Conservation (phyloP, 1,284 basidiomycete species). For the Cutaneotrichosporon arboriforme region DNA sequence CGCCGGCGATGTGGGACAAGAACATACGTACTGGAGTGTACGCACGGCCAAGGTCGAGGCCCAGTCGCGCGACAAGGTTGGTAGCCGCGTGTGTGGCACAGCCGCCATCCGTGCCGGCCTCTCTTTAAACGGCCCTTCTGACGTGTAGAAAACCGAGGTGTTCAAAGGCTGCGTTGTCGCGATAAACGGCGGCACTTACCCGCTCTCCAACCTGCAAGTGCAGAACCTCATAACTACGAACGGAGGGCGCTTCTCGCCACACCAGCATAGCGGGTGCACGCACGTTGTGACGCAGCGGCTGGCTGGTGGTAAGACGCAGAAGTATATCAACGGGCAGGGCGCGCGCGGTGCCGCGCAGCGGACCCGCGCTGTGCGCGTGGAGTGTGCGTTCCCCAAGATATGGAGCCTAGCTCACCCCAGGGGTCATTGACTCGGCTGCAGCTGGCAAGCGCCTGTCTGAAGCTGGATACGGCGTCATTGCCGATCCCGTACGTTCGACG, state of each 20-base stretch:
- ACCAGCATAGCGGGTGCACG: constrained; percentile 36
- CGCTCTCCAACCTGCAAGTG: constrained; percentile 46
- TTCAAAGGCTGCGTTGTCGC: constrained; percentile 39
- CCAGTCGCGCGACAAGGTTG: constrained; percentile 33
- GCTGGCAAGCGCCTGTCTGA: constrained; percentile 37
- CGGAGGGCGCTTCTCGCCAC: constrained; percentile 38
- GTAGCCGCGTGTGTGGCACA: too few relatives aligned
- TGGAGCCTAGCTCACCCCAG: constrained; percentile 17
- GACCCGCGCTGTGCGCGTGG: constrained; percentile 40
- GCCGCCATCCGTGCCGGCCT: too few relatives aligned
- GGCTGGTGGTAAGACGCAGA: constrained; percentile 44
- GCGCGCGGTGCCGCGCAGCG: constrained; percentile 29
- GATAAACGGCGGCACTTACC: constrained; percentile 47
- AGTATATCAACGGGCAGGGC: constrained; percentile 44
- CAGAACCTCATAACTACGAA: constrained; percentile 45
- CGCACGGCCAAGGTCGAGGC: constrained; percentile 38
- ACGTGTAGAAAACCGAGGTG: neutral
- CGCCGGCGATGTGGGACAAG: constrained; percentile 21
- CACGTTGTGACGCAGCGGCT: constrained; percentile 45
- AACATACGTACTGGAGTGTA: constrained; percentile 40
- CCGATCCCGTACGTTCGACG: constrained; percentile 36
- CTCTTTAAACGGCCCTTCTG: too few relatives aligned
- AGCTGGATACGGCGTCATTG: constrained; percentile 40
- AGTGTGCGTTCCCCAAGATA: constrained; percentile 31
- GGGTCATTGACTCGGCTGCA: constrained; percentile 42